These are phyloP conservation scores for Penicillium coprophilum DNA, from an alignment of 495 filamentous ascomycete species.

Conservation along the genomic window DNA sequence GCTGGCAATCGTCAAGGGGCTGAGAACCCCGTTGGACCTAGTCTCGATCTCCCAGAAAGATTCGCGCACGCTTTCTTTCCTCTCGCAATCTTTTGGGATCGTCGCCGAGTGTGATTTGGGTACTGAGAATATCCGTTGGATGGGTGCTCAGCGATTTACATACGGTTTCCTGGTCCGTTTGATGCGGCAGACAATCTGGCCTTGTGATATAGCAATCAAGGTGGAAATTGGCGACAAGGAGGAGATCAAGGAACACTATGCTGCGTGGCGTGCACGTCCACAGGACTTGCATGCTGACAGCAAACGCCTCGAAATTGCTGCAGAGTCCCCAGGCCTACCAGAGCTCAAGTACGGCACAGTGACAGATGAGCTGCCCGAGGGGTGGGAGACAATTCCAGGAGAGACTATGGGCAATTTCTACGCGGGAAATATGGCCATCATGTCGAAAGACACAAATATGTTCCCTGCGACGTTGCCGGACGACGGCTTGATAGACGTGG, in stretches of 20 bases:
- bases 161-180: constrained; percentile 76
- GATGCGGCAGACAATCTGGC: constrained; percentile 71
- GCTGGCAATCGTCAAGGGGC: constrained; percentile 78
- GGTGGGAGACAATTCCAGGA: constrained; percentile 69
- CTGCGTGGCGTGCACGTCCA: constrained; percentile 44
- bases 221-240: constrained; percentile 75
- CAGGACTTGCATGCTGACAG: constrained; percentile 19
- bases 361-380: constrained; percentile 68
- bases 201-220: constrained; percentile 84
- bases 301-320: constrained; percentile 24
- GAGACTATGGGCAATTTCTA: constrained; percentile 90
- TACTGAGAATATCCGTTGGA: constrained; percentile 89
- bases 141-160: constrained; percentile 82
- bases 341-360: constrained; percentile 75
- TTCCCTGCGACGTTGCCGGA: constrained; percentile 82
- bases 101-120: constrained; percentile 86
- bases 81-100: constrained; percentile 87
- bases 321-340: constrained; percentile 59
- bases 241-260: constrained; percentile 72
- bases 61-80: constrained; percentile 73
- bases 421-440: constrained; percentile 90
- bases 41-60: constrained; percentile 83
- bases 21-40: constrained; percentile 78
- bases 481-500: constrained; percentile 83
- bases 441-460: constrained; percentile 84